These are phyloP conservation scores for Cercospora brassicicola DNA, from an alignment of 2,329 filamentous ascomycete genomes.

Conservation along the genomic window DNA sequence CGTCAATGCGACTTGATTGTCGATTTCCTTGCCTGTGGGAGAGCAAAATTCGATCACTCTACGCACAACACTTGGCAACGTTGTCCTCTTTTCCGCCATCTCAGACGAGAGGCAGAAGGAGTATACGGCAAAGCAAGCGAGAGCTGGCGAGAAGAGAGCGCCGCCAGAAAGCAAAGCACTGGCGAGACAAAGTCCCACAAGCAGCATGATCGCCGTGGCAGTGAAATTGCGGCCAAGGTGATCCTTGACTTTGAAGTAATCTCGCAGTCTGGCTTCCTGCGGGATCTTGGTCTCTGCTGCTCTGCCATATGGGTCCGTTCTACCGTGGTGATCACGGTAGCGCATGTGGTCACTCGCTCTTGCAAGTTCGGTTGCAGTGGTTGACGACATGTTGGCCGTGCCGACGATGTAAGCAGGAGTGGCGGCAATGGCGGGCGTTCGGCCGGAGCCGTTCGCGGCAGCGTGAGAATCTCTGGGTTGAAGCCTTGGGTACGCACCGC, in stretches of 20 bases:
- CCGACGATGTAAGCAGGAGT: constrained; percentile 4
- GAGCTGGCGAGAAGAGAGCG: not conserved
- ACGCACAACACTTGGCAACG: not conserved
- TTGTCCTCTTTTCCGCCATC: not conserved
- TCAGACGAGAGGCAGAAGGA: not conserved
- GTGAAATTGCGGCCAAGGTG: not conserved
- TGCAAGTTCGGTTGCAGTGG: not conserved
- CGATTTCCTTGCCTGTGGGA: not conserved
- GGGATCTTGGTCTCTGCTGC: constrained; percentile 1
- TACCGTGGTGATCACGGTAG: constrained; percentile 33
- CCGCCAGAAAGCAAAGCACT: not conserved
- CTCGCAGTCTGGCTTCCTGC: constrained; percentile 1
- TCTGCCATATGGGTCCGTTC: constrained; percentile 10
- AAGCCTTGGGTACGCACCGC: constrained; percentile 32
- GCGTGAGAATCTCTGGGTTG: constrained; percentile 15
- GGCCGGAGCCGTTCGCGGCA: constrained; percentile 1
- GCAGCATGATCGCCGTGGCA: not conserved
- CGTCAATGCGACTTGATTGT: not conserved
- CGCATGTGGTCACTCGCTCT: constrained; percentile 20
- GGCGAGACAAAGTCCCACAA: not conserved
- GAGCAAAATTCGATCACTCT: not conserved
- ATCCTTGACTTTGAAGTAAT: constrained; percentile 10
- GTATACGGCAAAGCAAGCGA: not conserved
- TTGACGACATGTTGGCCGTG: not conserved
- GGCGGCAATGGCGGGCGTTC: not conserved